Evolutionary conservation across 2,329 filamentous ascomycete species (phyloP).

Genomic region (Nemania diffusa): DNA sequence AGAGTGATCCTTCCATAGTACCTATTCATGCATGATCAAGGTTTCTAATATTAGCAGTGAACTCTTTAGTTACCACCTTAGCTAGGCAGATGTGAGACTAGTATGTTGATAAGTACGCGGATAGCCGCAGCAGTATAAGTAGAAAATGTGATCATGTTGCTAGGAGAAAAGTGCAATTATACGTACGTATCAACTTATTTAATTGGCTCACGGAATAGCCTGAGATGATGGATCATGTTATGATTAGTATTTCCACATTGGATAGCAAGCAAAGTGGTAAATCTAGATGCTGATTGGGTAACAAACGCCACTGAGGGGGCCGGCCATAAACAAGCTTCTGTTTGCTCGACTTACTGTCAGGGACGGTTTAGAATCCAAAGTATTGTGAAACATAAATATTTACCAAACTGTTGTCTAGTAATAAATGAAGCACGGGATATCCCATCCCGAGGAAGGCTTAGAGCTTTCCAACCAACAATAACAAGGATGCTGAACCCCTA

Average conservation of each 20-base stretch:
- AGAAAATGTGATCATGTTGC: not conserved
- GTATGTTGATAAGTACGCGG: not conserved
- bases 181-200: not conserved
- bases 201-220: not conserved
- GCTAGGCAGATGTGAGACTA: not conserved
- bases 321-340: constrained; percentile 3
- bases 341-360: not conserved
- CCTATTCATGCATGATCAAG: not conserved
- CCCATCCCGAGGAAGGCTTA: constrained; percentile 23
- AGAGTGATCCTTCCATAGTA: not conserved
- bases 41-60: not conserved
- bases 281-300: constrained; percentile 27
- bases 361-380: not conserved
- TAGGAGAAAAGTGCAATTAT: not conserved
- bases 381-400: not conserved
- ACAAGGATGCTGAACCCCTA: not conserved
- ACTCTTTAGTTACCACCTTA: not conserved
- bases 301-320: constrained; percentile 25
- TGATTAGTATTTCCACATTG: not conserved
- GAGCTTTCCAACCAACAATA: constrained; percentile 10
- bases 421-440: constrained; percentile 14
- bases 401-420: constrained; percentile 5
- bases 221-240: not conserved
- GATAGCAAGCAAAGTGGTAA: not conserved
- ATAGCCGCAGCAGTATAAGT: not conserved